Evolutionary conservation across 2,329 filamentous ascomycete genomes (phyloP).

Genomic region (Trichoderma sp.): DNA sequence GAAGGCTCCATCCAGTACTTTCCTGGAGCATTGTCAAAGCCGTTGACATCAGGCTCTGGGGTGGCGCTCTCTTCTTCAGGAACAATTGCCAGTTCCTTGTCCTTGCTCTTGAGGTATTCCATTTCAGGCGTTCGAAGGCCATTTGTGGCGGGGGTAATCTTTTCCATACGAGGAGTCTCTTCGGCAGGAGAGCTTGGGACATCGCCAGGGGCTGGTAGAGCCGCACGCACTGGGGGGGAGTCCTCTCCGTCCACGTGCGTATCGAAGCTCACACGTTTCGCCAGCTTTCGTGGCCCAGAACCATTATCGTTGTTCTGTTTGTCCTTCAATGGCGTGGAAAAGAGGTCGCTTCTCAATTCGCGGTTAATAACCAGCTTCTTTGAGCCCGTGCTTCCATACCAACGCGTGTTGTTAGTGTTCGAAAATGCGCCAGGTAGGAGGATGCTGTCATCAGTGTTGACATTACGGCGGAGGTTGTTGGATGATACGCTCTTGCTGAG

Average conservation of each 20-base stretch:
- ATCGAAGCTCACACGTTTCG: constrained; percentile 93
- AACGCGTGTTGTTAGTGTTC: constrained; percentile 64
- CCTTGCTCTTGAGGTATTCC: constrained; percentile 73
- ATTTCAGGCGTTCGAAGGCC: constrained; percentile 60
- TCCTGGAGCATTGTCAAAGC: constrained; percentile 61
- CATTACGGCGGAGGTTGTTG: constrained; percentile 81
- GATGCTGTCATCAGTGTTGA: constrained; percentile 82
- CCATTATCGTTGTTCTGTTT: constrained; percentile 47
- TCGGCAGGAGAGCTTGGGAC: constrained; percentile 39
- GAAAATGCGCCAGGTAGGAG: constrained; percentile 85
- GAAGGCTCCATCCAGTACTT: constrained; percentile 86
- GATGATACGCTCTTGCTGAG: constrained; percentile 87
- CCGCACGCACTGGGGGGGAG: constrained; percentile 40
- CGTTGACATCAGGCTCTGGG: constrained; percentile 36
- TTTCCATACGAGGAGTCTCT: constrained; percentile 55
- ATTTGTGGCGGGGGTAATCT: constrained; percentile 48
- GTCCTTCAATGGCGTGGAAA: constrained; percentile 62
- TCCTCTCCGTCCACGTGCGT: constrained; percentile 54
- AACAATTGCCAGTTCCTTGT: constrained; percentile 79
- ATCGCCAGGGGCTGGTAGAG: constrained; percentile 43
- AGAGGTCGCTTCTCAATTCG: constrained; percentile 74
- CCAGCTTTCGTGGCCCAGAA: constrained; percentile 59
- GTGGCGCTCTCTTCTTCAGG: constrained; percentile 65
- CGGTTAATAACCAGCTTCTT: constrained; percentile 95
- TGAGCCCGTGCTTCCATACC: constrained; percentile 70